These are phyloP conservation scores for Symbiodinium pilosum DNA, from an alignment of 73 alveolate genomes.

Conservation along the genomic window DNA sequence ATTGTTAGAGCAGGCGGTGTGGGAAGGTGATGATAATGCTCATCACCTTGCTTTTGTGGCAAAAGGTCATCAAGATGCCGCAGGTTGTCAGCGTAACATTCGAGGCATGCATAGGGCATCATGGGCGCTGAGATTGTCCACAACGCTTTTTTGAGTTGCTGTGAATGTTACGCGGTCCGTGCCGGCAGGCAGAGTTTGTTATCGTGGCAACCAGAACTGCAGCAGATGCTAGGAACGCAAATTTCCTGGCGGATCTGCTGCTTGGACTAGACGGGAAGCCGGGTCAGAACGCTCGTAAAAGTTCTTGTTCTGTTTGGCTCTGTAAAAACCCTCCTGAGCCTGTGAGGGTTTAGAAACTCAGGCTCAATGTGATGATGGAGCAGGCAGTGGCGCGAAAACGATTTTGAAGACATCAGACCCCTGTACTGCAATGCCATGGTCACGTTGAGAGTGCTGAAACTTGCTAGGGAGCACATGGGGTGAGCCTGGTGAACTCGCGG, in stretches of 20 bases:
- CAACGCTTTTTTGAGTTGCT: not conserved
- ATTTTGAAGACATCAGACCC: too few species aligned
- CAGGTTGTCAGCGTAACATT: conserved; percentile 60
- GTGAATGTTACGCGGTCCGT: too few species aligned
- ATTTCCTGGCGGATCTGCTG: conserved; percentile 34
- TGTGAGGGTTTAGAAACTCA: not conserved
- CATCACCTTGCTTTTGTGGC: not conserved
- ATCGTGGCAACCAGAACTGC: conserved; percentile 30
- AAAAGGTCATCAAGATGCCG: conserved; percentile 23
- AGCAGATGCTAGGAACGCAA: conserved; percentile 15
- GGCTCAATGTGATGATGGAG: conserved; percentile 23
- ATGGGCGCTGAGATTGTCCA: not conserved
- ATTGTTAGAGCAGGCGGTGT: conserved; percentile 9
- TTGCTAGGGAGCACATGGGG: not conserved
- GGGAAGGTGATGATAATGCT: not conserved
- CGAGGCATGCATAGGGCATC: conserved; percentile 26
- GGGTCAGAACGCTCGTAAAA: too few species aligned
- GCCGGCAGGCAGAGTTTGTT: conserved; percentile 30
- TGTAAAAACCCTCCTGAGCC: not conserved
- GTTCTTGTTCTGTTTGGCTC: too few species aligned
- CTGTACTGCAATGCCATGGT: too few species aligned
- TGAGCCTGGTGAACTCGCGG: not conserved
- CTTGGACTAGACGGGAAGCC: not conserved
- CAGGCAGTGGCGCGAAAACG: not conserved
- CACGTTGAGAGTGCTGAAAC: too few species aligned